A percentile compares a stretch with the other conserved stretches of the same genome.
phyloP scores from a whole-genome alignment of 2,329 filamentous ascomycete genomes.

The Hypoxylon sp. region DNA sequence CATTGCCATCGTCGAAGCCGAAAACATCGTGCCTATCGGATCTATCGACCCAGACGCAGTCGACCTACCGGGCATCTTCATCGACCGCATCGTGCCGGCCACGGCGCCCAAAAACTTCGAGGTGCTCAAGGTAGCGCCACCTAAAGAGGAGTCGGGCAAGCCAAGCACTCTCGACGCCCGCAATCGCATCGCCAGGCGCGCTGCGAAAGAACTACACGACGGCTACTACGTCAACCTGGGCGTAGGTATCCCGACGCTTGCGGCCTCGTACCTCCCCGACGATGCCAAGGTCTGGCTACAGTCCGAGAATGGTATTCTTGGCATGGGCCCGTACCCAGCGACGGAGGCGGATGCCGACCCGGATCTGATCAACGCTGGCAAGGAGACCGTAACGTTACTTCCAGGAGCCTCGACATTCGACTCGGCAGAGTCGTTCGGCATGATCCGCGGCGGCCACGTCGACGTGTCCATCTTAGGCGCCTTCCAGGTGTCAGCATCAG shows the following conservation, averaged over 20 bases:
- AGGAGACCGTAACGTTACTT: constrained; percentile 86
- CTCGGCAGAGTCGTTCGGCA: constrained; percentile 84
- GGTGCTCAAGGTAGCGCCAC: constrained; percentile 70
- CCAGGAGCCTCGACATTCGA: constrained; percentile 85
- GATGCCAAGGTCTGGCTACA: constrained; percentile 84
- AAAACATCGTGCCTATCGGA: constrained; percentile 83
- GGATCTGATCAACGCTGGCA: constrained; percentile 88
- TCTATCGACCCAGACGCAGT: constrained; percentile 81
- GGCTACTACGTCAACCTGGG: constrained; percentile 87
- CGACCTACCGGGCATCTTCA: constrained; percentile 85
- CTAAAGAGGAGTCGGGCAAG: constrained; percentile 60
- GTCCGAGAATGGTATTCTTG: constrained; percentile 87
- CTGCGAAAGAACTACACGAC: constrained; percentile 84
- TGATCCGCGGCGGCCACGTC: constrained; percentile 89
- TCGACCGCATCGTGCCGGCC: constrained; percentile 83
- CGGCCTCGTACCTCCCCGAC: constrained; percentile 79
- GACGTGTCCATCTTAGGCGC: constrained; percentile 88
- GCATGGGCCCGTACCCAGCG: constrained; percentile 83
- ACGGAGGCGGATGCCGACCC: constrained; percentile 79
- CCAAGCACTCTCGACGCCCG: constrained; percentile 68
- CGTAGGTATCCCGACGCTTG: constrained; percentile 89
- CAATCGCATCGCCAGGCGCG: constrained; percentile 80
- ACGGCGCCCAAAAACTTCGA: constrained; percentile 81
- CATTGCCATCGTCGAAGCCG: constrained; percentile 85
- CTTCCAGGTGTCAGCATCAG: constrained; percentile 82